phyloP scores from a whole-genome alignment of 1,284 basidiomycete species.

The Microbotryum violaceum region DNA sequence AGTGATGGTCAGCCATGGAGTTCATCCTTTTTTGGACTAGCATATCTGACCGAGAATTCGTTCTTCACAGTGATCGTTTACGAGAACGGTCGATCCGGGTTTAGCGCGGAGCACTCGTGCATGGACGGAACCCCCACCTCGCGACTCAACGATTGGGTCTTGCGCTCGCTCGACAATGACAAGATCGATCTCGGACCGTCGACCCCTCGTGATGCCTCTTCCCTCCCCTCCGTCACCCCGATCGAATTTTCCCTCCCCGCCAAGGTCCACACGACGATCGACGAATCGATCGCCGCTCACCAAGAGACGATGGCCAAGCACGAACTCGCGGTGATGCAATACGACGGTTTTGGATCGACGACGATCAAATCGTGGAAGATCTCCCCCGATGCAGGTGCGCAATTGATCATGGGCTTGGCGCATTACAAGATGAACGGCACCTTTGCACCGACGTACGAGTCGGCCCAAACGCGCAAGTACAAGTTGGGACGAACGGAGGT shows the following conservation, averaged over 20 bases:
- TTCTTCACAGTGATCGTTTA: constrained; percentile 70
- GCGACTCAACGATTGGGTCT: constrained; percentile 87
- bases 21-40: background rate
- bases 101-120: constrained; percentile 65
- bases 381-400: constrained; percentile 90
- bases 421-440: constrained; percentile 81
- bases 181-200: constrained; percentile 62
- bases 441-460: constrained; percentile 79
- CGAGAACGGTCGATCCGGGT: constrained; percentile 87
- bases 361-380: constrained; percentile 78
- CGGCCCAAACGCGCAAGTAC: constrained; percentile 88
- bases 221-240: constrained; percentile 57
- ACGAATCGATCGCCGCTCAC: constrained; percentile 59
- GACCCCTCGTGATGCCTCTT: constrained; percentile 43
- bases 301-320: constrained; percentile 68
- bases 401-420: constrained; percentile 91
- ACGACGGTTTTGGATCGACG: constrained; percentile 84
- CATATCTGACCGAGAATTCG: background rate
- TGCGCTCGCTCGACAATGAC: constrained; percentile 67
- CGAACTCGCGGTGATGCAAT: constrained; percentile 78
- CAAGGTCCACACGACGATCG: constrained; percentile 45
- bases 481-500: constrained; percentile 89
- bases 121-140: constrained; percentile 96
- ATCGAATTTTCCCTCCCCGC: constrained; percentile 64
- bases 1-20: constrained; percentile 14